Evolutionary conservation across 1,284 basidiomycete genomes (phyloP), one percentile per base, ranked within the genome.

Genomic region (Wallemia hederae): DNA sequence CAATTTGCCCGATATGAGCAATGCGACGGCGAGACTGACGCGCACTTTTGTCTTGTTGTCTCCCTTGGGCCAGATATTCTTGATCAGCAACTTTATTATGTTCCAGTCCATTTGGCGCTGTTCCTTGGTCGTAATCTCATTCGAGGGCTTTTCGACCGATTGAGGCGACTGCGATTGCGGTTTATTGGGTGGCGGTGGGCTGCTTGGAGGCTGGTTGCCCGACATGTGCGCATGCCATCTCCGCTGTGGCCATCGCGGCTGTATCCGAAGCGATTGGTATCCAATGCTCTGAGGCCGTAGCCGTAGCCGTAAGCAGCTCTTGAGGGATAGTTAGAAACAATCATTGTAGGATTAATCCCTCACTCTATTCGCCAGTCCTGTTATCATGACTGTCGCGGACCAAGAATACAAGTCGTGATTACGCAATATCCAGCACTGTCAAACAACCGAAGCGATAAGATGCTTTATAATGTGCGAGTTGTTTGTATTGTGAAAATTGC

Each of bases 1-100:
- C 63, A 91, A 85, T 78, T 98, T 98, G 60, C 88, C 91, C 3
- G 78, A 75, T 33, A 97, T 75, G 33, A 98, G 75, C 61, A 98
- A 72, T 0, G 74, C 77, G 58, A 98, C 78, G 0, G 94, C 94
- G 2, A 85, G 70, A 0, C 96, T 66, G 2, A 99, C 92, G 2
- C 90, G 79, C 58, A 78, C 74, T 64, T 78, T 79, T 60, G 76
- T 74, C 2, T 69, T 66, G 56, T 67, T 68, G 61, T 76, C 73
- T 24, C 72, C 72, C 64, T 74, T 74, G 0, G 78, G 78, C 78
- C 78, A 80, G 29, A 79, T 74, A 63, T 79, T 76, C 1, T 67
- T 70, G 14, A 77, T 67, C 15, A 80, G 71, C 63, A 74, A 72
- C 57, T 72, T 72, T 63, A 80, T 72, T 64, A 80, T 79, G 24